Evolutionary conservation across 164 flowering plant genomes (phyloP).

Genomic region (Houttuynia cordata): DNA sequence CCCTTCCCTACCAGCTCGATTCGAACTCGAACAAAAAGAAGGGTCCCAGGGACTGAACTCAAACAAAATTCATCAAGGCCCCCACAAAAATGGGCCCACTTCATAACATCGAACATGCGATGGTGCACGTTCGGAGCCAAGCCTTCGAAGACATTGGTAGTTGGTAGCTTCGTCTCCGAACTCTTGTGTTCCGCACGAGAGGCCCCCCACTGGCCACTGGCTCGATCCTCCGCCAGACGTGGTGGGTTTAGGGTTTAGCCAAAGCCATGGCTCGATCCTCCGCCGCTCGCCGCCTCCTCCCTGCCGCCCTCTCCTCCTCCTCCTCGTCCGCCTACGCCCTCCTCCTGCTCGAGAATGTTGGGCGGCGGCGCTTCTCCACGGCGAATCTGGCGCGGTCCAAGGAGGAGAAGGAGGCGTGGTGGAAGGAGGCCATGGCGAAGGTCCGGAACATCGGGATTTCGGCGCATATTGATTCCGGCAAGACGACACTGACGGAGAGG

Average conservation of each 20-base stretch:
- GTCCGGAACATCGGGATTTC: conserved; percentile 92
- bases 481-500: conserved; percentile 90
- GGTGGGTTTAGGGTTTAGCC: conserved; percentile 9
- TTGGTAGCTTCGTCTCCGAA: too few relatives aligned
- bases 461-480: conserved; percentile 95
- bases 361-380: conserved; percentile 38
- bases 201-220: too few relatives aligned
- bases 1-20: too few relatives aligned
- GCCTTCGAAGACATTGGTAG: too few relatives aligned
- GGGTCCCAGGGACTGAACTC: too few relatives aligned
- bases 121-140: too few relatives aligned
- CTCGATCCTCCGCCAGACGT: background rate
- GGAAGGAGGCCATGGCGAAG: conserved; percentile 76
- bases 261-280: conserved; percentile 21
- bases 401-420: conserved; percentile 63
- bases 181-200: too few relatives aligned
- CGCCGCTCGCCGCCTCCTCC: conserved; percentile 7
- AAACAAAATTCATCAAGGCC: too few relatives aligned
- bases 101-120: too few relatives aligned
- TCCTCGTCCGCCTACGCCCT: conserved; percentile 21
- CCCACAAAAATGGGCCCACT: too few relatives aligned
- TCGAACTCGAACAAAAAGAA: too few relatives aligned
- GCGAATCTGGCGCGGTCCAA: conserved; percentile 41
- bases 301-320: conserved; percentile 12
- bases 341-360: conserved; percentile 28